Evolutionary conservation across 345 rosid species (phyloP).

Genomic region (Eucalyptus camaldulensis): DNA sequence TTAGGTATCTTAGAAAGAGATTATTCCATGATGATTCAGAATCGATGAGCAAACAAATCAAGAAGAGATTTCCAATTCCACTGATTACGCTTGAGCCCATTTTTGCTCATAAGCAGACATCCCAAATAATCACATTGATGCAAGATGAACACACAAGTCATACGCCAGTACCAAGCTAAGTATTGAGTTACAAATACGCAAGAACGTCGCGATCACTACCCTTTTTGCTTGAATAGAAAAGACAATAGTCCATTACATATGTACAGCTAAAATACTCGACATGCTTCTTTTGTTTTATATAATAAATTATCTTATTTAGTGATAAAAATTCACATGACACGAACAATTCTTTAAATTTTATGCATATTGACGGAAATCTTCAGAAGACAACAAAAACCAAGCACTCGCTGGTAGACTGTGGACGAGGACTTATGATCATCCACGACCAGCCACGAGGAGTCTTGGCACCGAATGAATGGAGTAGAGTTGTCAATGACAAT

Average conservation of each 20-base stretch:
- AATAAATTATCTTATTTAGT: neutral
- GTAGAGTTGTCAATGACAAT: neutral
- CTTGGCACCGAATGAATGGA: neutral
- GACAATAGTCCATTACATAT: neutral
- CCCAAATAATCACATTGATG: neutral
- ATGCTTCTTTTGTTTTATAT: neutral
- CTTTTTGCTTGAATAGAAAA: neutral
- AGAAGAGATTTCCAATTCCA: neutral
- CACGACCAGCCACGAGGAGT: neutral
- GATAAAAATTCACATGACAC: neutral
- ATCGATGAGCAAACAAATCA: neutral
- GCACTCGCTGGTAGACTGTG: neutral
- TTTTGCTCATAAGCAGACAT: neutral
- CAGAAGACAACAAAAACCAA: neutral
- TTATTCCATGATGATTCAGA: neutral
- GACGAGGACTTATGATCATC: neutral
- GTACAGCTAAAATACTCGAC: neutral
- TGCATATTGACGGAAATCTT: neutral
- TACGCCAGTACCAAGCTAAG: neutral
- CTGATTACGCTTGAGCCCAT: neutral
- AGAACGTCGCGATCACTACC: accelerated
- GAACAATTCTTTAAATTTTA: neutral
- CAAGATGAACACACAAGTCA: neutral
- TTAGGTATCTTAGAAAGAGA: neutral
- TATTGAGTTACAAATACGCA: neutral